A percentile compares a stretch with the other conserved stretches of the same genome.
Conservation (phyloP, 257 asterid genomes). For the Solanum sejunctum region DNA sequence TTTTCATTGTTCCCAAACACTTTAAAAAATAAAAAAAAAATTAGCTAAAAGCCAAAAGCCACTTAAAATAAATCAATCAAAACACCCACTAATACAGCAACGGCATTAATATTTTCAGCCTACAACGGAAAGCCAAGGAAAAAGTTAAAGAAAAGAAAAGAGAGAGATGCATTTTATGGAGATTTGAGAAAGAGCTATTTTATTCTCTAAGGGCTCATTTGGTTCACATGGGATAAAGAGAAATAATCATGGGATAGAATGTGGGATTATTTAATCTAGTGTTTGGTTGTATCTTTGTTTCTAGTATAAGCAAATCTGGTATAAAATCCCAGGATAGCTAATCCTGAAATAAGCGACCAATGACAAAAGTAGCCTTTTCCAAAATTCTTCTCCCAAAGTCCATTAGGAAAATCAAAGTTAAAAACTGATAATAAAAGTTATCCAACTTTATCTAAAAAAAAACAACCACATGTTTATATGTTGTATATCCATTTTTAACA, state of each 20-base stretch:
- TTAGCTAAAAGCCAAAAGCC: too few relatives aligned
- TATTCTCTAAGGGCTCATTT: neutral
- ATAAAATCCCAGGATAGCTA: neutral
- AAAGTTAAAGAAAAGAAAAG: neutral
- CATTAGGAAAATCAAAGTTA: neutral
- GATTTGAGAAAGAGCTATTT: neutral
- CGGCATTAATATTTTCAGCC: neutral
- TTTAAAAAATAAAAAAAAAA: too few relatives aligned
- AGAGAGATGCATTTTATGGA: neutral
- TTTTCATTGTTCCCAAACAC: too few relatives aligned
- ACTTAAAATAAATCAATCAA: too few relatives aligned
- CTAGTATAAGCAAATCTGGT: neutral
- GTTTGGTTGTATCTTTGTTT: neutral
- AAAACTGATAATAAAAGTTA: neutral
- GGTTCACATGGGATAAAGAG: neutral
- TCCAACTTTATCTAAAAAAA: neutral
- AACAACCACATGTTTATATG: neutral
- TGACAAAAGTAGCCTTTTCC: neutral
- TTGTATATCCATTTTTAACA: neutral
- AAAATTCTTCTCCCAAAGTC: neutral
- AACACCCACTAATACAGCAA: neutral
- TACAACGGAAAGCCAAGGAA: neutral
- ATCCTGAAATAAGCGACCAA: neutral
- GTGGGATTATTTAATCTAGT: neutral
- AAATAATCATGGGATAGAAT: neutral